phyloP scores from a whole-genome alignment of 495 filamentous ascomycete species.

The Penicillium nucicola region DNA sequence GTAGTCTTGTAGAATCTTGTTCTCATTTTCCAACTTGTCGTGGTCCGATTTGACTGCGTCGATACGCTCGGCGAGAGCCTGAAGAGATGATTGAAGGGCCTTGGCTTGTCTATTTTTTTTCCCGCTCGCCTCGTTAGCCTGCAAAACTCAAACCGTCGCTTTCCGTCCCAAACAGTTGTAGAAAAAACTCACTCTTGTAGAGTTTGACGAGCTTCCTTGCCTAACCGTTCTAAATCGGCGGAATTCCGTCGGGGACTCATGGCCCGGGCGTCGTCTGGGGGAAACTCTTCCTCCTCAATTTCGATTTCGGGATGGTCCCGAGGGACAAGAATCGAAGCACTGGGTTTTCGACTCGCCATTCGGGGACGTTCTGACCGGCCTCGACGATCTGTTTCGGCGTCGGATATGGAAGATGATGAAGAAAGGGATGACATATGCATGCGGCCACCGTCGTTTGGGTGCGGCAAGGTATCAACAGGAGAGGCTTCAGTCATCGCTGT shows the following conservation, averaged over 20 bases:
- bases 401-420: constrained; percentile 47
- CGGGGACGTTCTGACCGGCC: constrained; percentile 47
- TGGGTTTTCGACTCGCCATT: constrained; percentile 65
- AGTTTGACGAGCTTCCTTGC: constrained; percentile 69
- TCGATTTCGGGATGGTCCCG: constrained; percentile 68
- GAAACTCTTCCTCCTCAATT: constrained; percentile 63
- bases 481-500: constrained; percentile 40
- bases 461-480: constrained; percentile 42
- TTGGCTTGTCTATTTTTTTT: constrained; percentile 79
- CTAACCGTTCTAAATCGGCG: constrained; percentile 81
- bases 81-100: constrained; percentile 78
- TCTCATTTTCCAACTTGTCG: constrained; percentile 90
- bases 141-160: neutral
- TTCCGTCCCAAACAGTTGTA: neutral
- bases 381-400: constrained; percentile 44
- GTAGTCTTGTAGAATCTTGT: constrained; percentile 91
- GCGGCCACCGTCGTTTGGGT: constrained; percentile 43
- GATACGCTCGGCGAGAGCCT: constrained; percentile 85
- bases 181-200: constrained; percentile 58
- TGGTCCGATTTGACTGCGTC: constrained; percentile 93
- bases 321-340: constrained; percentile 77
- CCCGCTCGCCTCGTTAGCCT: neutral
- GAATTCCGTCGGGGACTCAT: constrained; percentile 94
- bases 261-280: constrained; percentile 81
- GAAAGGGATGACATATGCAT: constrained; percentile 42